phyloP scores from a whole-genome alignment of 2,329 filamentous ascomycete genomes.

The Penicillium oxalicum region DNA sequence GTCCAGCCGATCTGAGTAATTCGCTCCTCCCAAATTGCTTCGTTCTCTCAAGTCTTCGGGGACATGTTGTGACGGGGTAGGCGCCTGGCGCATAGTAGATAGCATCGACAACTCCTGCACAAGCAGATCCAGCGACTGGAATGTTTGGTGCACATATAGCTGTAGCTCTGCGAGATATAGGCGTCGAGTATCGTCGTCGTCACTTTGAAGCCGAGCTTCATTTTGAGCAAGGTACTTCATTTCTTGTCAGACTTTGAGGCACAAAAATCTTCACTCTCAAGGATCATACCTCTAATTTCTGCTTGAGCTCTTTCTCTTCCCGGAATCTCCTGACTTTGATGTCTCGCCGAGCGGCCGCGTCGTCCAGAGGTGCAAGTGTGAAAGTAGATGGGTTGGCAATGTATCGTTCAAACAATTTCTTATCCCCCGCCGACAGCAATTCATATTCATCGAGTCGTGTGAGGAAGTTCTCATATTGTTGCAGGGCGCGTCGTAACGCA shows the following conservation, averaged over 20 bases:
- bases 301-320: slow-evolving; percentile 77
- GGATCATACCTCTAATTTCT: slow-evolving; percentile 63
- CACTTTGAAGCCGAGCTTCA: slow-evolving; percentile 58
- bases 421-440: slow-evolving; percentile 60
- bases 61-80: slow-evolving; percentile 33
- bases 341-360: slow-evolving; percentile 66
- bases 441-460: slow-evolving; percentile 71
- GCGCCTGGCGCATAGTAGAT: slow-evolving; percentile 57
- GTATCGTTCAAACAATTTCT: slow-evolving; percentile 66
- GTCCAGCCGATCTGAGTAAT: slow-evolving; percentile 71
- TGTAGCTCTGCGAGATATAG: slow-evolving; percentile 70
- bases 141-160: slow-evolving; percentile 70
- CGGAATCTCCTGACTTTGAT: slow-evolving; percentile 81
- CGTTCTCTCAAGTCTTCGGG: slow-evolving; percentile 40
- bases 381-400: slow-evolving; percentile 66
- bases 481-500: slow-evolving; percentile 58
- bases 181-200: slow-evolving; percentile 77
- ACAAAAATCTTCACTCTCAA: slow-evolving; percentile 9
- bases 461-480: slow-evolving; percentile 72
- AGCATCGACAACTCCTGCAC: slow-evolving; percentile 80
- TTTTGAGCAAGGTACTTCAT: slow-evolving; percentile 55
- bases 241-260: slow-evolving; percentile 31
- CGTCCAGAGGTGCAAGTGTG: slow-evolving; percentile 60
- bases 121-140: slow-evolving; percentile 80
- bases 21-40: slow-evolving; percentile 46